Evolutionary conservation across 164 flowering plant species (phyloP).

Genomic region (Stephania yunnanensis): DNA sequence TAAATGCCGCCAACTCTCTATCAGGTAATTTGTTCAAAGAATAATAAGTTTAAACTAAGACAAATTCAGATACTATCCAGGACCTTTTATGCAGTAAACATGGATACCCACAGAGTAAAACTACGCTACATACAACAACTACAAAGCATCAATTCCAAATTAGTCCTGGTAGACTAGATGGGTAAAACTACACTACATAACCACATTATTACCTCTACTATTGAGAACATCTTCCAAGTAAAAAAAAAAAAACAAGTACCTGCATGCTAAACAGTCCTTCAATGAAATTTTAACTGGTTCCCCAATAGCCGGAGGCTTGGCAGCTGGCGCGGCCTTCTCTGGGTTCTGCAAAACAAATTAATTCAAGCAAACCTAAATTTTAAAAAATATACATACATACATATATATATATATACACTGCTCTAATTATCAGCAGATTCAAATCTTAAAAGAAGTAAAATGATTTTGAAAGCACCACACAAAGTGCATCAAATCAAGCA

Average conservation of each 20-base stretch:
- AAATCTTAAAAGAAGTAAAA: no score
- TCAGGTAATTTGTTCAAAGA: neutral
- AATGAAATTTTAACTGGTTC: constrained; percentile 89
- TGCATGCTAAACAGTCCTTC: constrained; percentile 97
- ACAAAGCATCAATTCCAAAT: neutral
- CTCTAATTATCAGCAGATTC: no score
- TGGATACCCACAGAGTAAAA: neutral
- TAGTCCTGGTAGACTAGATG: no score
- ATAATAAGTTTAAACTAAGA: neutral
- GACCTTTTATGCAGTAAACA: neutral
- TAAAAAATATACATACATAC: no score
- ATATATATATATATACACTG: no score
- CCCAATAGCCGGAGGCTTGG: constrained; percentile 26
- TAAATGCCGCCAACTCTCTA: neutral
- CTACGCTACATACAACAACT: no score
- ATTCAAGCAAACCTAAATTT: constrained; percentile 2
- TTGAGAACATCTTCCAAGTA: neutral
- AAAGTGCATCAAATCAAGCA: no score
- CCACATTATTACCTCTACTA: neutral
- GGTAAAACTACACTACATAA: neutral
- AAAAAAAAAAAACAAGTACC: constrained; percentile 29
- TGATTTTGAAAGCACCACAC: no score
- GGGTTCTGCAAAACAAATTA: constrained; percentile 20
- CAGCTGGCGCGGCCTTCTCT: constrained; percentile 34
- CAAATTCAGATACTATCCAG: neutral